Evolutionary conservation across 148 eudicot genomes (phyloP), one percentile per base, ranked within the genome.

Genomic region (Silene latifolia): DNA sequence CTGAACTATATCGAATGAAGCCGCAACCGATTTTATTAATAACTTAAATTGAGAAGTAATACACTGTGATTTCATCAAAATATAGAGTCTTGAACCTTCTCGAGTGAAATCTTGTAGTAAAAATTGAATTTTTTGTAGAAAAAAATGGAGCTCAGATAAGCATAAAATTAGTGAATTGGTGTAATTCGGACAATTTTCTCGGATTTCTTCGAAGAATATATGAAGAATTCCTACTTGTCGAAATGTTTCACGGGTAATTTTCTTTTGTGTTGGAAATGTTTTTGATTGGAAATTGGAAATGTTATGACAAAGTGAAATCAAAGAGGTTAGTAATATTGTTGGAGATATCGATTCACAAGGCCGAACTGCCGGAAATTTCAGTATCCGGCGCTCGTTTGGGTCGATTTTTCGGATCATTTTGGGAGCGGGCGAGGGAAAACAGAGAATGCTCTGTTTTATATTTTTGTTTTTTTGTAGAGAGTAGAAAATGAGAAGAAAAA

Each of bases 281-380:
- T 77, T 80, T 11, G 79, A 42, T 18, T 78, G 81, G 69, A 54
- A 85, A 46, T 57, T 65, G 39, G 86, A 79, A 11, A 93, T 88
- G 53, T 23, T 72, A 0, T 74, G 78, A 4, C 88, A 80, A 1
- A 89, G 80, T 7, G 77, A 68, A 78, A 89, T 80, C 62, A 93
- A 76, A 21, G 98, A 93, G 0, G 76, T 44, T 23, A 91, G 46
- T 0, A 93, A 82, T 32, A 90, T 88, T 29, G 78, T 62, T 23
- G 88, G 88, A 68, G 89, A 87, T 18, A 88, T 80, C 21, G 83
- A 79, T 69, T 88, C 87, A 66, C 93, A 91, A 4, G 98, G 98
- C 39, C 83, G 86, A 46, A 91, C 93, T 7, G 97, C 92, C 79
- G 94, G 89, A 6, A 80, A 85, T 7, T 78, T 80, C 10, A 93